phyloP scores from a whole-genome alignment of 2,329 filamentous ascomycete genomes.

The Aspergillus ruber region DNA sequence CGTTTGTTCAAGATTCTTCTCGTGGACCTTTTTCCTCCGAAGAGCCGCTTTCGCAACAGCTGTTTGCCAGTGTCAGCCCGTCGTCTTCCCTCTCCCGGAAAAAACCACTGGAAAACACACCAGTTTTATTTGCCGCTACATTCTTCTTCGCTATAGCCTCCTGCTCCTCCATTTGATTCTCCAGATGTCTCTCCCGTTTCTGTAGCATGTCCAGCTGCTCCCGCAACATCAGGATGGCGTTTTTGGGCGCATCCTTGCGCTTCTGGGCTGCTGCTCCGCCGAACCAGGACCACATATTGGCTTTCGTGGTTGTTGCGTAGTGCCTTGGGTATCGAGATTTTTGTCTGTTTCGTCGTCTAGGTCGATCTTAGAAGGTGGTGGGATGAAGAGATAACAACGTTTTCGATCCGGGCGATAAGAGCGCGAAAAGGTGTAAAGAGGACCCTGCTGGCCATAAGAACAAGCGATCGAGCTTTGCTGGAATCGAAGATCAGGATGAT shows the following conservation, averaged over 20 bases:
- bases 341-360: not conserved
- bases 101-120: conserved; percentile 48
- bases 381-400: not conserved
- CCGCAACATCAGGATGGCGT: conserved; percentile 83
- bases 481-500: not conserved
- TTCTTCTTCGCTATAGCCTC: conserved; percentile 83
- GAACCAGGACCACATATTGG: conserved; percentile 77
- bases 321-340: not conserved
- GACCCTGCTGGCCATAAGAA: not conserved
- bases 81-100: not conserved
- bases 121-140: conserved; percentile 80
- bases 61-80: not conserved
- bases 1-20: conserved; percentile 88
- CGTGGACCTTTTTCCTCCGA: conserved; percentile 88
- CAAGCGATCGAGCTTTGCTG: not conserved
- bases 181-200: conserved; percentile 87
- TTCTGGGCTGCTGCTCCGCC: conserved; percentile 75
- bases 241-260: conserved; percentile 91
- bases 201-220: conserved; percentile 94
- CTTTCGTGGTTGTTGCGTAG: not conserved
- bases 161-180: conserved; percentile 89
- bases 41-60: conserved; percentile 84
- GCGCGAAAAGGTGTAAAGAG: not conserved
- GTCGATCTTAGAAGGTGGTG: not conserved
- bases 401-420: not conserved